Evolutionary conservation across 441 rosid genomes (phyloP).

Genomic region (Gossypium laxum): DNA sequence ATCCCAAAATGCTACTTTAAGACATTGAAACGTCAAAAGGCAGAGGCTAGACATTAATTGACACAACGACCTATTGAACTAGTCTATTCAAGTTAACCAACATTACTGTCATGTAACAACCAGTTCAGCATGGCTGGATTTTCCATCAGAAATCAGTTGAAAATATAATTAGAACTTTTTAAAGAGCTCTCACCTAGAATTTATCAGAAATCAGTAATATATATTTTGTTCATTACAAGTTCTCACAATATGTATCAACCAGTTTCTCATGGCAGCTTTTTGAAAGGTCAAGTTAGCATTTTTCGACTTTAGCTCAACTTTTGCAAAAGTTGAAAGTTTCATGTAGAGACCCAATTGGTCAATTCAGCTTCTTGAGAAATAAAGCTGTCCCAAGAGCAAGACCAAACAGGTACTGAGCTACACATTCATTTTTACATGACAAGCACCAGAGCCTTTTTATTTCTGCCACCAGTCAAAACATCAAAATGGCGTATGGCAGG

Average conservation of each 20-base stretch:
- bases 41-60: neutral
- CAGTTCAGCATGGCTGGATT: neutral
- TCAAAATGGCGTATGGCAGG: neutral
- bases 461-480: neutral
- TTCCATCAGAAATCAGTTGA: neutral
- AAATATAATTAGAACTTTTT: neutral
- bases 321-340: neutral
- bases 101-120: neutral
- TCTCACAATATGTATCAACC: neutral
- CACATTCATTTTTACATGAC: neutral
- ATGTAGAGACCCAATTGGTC: neutral
- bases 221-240: neutral
- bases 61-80: neutral
- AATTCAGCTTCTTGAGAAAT: constrained; percentile 1
- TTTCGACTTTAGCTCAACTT: constrained; percentile 1
- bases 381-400: neutral
- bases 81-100: neutral
- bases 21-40: neutral
- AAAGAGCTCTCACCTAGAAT: neutral
- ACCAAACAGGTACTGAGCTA: neutral
- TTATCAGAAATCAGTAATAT: neutral
- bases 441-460: neutral
- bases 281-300: neutral
- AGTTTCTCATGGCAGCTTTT: constrained; percentile 5
- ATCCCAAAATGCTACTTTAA: constrained; percentile 1